Percentiles rank a stretch among this genome's conserved stretches.
Conservation (phyloP, 148 eudicot species). For the Rhododendron griersonianum region DNA sequence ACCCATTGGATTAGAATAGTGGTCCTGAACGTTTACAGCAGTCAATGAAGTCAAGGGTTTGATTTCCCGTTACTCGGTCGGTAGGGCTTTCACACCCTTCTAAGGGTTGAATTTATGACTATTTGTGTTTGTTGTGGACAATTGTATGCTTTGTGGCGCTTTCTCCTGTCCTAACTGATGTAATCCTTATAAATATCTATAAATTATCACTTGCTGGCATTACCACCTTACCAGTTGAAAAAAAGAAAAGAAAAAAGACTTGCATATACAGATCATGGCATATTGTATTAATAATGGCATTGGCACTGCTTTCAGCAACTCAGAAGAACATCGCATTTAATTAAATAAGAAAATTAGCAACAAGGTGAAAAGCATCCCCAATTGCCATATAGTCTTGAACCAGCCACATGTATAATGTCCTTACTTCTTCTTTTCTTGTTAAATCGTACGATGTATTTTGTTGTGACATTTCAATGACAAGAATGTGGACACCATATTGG, state of each 20-base stretch:
- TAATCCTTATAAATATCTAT: neutral
- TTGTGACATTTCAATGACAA: neutral
- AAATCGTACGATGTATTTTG: neutral
- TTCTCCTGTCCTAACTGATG: neutral
- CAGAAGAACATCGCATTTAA: neutral
- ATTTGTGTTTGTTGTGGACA: neutral
- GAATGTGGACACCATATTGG: neutral
- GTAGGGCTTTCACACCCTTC: neutral
- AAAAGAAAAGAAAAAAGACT: neutral
- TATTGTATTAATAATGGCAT: neutral
- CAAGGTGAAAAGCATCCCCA: neutral
- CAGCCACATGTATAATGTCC: neutral
- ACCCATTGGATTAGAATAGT: neutral
- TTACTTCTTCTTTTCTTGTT: neutral
- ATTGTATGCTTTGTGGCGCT: neutral
- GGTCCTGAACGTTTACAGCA: neutral
- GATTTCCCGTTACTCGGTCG: neutral
- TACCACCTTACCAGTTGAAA: neutral
- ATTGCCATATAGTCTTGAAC: neutral
- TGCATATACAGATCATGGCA: neutral
- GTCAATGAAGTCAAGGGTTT: neutral
- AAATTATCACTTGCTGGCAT: neutral
- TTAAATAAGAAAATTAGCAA: neutral
- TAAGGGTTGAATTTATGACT: neutral
- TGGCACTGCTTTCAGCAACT: neutral